Evolutionary conservation across 768 basidiomycete species (phyloP).

Genomic region (Daedaleopsis sinensis): DNA sequence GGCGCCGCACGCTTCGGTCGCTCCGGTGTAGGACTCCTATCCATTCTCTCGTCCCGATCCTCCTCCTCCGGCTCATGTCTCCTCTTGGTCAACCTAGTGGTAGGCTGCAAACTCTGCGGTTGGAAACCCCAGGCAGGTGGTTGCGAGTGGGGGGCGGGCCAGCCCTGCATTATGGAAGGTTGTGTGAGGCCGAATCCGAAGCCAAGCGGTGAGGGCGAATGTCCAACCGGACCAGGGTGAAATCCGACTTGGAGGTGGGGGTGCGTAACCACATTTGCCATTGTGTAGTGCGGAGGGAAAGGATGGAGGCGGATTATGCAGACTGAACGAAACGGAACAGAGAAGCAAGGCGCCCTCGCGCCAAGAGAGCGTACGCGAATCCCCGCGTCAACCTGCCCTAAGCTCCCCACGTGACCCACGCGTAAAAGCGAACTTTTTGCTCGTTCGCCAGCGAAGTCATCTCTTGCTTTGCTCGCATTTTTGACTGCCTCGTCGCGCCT

Average conservation of each 20-base stretch:
- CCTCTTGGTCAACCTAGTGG: slow-evolving; percentile 58
- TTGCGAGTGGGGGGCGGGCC: slow-evolving; percentile 45
- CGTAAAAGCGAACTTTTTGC: slow-evolving; percentile 28
- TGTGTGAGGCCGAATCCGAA: slow-evolving; percentile 71
- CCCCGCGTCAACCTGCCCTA: slow-evolving; percentile 36
- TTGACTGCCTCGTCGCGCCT: slow-evolving; percentile 16
- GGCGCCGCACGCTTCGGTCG: slow-evolving; percentile 68
- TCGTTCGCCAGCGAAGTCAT: slow-evolving; percentile 2
- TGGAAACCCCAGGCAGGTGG: slow-evolving; percentile 41
- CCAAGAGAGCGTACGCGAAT: slow-evolving; percentile 18
- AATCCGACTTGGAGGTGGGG: slow-evolving; percentile 65
- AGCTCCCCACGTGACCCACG: slow-evolving; percentile 35
- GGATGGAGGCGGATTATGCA: slow-evolving; percentile 18
- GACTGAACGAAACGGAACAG: slow-evolving; percentile 4
- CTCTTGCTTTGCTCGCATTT: not conserved
- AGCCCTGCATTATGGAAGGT: slow-evolving; percentile 48
- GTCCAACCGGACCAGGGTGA: slow-evolving; percentile 56
- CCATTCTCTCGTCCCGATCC: slow-evolving; percentile 72
- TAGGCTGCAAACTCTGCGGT: slow-evolving; percentile 54
- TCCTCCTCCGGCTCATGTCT: slow-evolving; percentile 74
- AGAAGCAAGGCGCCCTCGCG: slow-evolving; percentile 15
- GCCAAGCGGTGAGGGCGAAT: slow-evolving; percentile 66
- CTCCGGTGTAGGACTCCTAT: slow-evolving; percentile 84
- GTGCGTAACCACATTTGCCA: slow-evolving; percentile 67
- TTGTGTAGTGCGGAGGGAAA: slow-evolving; percentile 37